Base-by-base conservation (phyloP, 139 green algal genomes). In the Yamagishiella unicocca region DNA sequence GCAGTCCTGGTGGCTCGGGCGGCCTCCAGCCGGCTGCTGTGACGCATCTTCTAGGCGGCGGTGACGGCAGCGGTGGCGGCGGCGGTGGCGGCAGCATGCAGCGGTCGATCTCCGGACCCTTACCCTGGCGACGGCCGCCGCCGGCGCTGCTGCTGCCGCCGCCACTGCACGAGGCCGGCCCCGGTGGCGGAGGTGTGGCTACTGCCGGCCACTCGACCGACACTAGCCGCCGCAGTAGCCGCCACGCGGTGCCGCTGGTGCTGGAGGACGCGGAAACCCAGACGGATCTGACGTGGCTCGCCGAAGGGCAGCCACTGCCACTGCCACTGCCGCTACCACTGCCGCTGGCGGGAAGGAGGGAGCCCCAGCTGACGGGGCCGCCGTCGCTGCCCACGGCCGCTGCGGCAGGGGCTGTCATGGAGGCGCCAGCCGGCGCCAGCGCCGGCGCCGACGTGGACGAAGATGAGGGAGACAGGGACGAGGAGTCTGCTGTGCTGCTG, bases 201-300 rank as follows among this genome's bases (percentile, higher is more conserved):
- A 17, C 14, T 58, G 17, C 14, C 50, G 50, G 50, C 50, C 14
- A 17, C 14, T 25, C 50, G 14, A 58, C 14, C 17, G 50, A 58
- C 50, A 58, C 50, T 17, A 25, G 50, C 50, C 14, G 50, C 12
- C 12, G 50, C 17, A 58, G 50, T 17, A 17, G 58, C 19, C 14
- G n/a, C 58, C 19, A 22, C 6, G 58, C 58, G 22, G 58, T 67
- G 22, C 19, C 19, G 58, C 22, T 67, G 19, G 72, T 80, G 27
- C 72, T 62, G 72, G 72, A 42, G 43, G 43, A 62, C 42, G 43
- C 64, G 9, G 72, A 6, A 25, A 62, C 43, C 29, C 75, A 82
- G 24, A 82, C 75, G 6, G 75, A 82, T 4, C n/a, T 82, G 50
- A 82, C 75, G 1, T 82, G 75, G 75, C 31, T 82, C 6, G 0